phyloP scores from a whole-genome alignment of 1,284 basidiomycete genomes.

The Sphagnurus paluster region DNA sequence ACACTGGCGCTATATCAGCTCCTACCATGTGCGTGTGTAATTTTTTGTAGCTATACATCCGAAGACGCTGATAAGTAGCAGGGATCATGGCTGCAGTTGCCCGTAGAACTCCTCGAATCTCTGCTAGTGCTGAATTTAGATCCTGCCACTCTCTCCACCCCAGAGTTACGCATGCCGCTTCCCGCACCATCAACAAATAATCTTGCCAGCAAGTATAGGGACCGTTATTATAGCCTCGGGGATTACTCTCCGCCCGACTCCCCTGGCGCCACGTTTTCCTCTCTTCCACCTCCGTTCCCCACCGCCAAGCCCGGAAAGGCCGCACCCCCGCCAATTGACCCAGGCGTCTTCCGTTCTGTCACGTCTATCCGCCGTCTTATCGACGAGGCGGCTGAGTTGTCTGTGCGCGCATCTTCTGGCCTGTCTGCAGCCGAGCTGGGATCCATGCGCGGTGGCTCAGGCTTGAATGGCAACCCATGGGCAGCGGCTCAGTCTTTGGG shows the following conservation, averaged over 20 bases:
- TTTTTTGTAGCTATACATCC: constrained; percentile 10
- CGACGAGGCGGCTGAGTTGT: constrained; percentile 81
- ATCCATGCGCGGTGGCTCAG: constrained; percentile 49
- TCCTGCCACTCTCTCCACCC: constrained; percentile 55
- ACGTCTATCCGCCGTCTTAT: constrained; percentile 72
- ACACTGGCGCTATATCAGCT: constrained; percentile 86
- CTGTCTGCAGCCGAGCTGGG: constrained; percentile 70
- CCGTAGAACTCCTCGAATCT: constrained; percentile 79
- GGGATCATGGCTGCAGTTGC: constrained; percentile 88
- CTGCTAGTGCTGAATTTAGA: constrained; percentile 73
- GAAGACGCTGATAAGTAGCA: constrained; percentile 34
- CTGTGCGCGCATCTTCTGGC: constrained; percentile 78
- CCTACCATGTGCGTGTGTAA: constrained; percentile 69
- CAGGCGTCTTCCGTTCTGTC: constrained; percentile 77
- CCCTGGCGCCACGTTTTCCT: constrained; percentile 39
- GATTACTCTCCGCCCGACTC: constrained; percentile 59
- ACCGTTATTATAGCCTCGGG: constrained; percentile 42
- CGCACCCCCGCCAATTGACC: constrained; percentile 80
- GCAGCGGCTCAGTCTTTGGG: constrained; percentile 59
- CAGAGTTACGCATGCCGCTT: constrained; percentile 43
- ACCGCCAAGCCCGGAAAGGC: constrained; percentile 57
- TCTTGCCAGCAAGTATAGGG: constrained; percentile 30
- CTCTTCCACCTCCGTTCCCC: constrained; percentile 45
- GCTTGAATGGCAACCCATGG: constrained; percentile 49
- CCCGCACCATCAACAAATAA: constrained; percentile 27